These are phyloP conservation scores for Sisymbrium irio DNA, from an alignment of 345 rosid genomes.

Conservation along the genomic window DNA sequence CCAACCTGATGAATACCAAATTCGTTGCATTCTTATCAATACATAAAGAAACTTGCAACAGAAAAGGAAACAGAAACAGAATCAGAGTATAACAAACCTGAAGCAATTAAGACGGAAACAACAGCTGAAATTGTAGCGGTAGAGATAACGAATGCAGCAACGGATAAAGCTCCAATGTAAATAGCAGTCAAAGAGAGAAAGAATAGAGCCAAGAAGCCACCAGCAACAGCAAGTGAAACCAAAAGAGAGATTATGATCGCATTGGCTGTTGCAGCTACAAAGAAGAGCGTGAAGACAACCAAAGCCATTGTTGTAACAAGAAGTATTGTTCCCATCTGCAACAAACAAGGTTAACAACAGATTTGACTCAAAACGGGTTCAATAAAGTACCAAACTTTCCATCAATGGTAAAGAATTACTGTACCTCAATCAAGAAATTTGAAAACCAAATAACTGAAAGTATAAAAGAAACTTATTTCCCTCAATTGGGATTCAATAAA, in stretches of 20 bases:
- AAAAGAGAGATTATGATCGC: constrained; percentile 72
- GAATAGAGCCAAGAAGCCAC: constrained; percentile 85
- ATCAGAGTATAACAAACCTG: constrained; percentile 45
- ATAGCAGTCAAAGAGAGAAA: constrained; percentile 59
- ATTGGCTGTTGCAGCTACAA: constrained; percentile 72
- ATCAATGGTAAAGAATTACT: background rate
- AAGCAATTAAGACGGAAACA: constrained; percentile 47
- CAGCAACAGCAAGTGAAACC: constrained; percentile 79
- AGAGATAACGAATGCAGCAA: constrained; percentile 71
- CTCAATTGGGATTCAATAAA: background rate
- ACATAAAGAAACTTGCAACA: background rate
- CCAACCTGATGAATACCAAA: constrained; percentile 69
- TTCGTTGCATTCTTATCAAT: background rate
- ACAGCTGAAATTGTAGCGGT: constrained; percentile 61
- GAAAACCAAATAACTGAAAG: background rate
- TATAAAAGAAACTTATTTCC: background rate
- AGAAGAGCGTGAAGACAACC: constrained; percentile 69
- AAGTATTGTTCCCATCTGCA: constrained; percentile 76
- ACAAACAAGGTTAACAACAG: background rate
- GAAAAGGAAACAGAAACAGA: constrained; percentile 11
- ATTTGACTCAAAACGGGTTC: constrained; percentile 1
- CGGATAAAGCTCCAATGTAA: constrained; percentile 72
- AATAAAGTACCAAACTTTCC: constrained; percentile 17
- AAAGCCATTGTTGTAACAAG: constrained; percentile 70
- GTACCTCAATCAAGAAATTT: background rate